Conservation (phyloP, 2,329 filamentous ascomycete genomes). For the Colletotrichum euphorbiae region DNA sequence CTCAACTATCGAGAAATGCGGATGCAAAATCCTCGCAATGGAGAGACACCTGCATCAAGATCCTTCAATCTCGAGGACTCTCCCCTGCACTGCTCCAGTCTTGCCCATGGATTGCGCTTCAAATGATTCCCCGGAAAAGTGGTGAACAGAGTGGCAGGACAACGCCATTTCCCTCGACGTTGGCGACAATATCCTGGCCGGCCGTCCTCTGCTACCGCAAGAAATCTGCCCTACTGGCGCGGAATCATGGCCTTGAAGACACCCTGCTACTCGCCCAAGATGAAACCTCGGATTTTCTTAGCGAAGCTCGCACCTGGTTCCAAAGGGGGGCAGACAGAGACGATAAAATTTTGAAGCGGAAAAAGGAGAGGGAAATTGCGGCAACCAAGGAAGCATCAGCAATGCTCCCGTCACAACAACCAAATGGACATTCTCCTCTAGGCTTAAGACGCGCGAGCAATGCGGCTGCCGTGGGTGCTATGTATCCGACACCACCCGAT, state of each 20-base stretch:
- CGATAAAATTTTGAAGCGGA: slow-evolving; percentile 59
- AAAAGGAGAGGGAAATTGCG: slow-evolving; percentile 60
- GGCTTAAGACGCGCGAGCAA: slow-evolving; percentile 63
- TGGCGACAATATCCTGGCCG: slow-evolving; percentile 64
- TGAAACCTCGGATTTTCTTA: slow-evolving; percentile 62
- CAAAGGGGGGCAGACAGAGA: slow-evolving; percentile 58
- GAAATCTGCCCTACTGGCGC: slow-evolving; percentile 54
- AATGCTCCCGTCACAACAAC: slow-evolving; percentile 55
- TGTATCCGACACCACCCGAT: slow-evolving; percentile 81
- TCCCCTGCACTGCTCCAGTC: slow-evolving; percentile 56
- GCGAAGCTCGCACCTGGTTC: slow-evolving; percentile 62
- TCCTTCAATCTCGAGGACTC: slow-evolving; percentile 64
- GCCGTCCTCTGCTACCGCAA: slow-evolving; percentile 65
- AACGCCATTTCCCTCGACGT: slow-evolving; percentile 48
- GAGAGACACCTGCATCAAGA: slow-evolving; percentile 62
- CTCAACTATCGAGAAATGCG: slow-evolving; percentile 58
- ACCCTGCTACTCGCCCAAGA: slow-evolving; percentile 51
- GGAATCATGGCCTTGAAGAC: slow-evolving; percentile 55
- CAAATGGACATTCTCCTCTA: slow-evolving; percentile 65
- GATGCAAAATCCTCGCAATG: slow-evolving; percentile 58
- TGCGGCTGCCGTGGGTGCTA: slow-evolving; percentile 60
- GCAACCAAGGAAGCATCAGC: slow-evolving; percentile 56
- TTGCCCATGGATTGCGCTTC: slow-evolving; percentile 64
- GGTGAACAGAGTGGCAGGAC: slow-evolving; percentile 57
- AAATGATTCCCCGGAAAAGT: slow-evolving; percentile 58